Conservation (phyloP, 768 basidiomycete genomes). For the Pisolithus albus region DNA sequence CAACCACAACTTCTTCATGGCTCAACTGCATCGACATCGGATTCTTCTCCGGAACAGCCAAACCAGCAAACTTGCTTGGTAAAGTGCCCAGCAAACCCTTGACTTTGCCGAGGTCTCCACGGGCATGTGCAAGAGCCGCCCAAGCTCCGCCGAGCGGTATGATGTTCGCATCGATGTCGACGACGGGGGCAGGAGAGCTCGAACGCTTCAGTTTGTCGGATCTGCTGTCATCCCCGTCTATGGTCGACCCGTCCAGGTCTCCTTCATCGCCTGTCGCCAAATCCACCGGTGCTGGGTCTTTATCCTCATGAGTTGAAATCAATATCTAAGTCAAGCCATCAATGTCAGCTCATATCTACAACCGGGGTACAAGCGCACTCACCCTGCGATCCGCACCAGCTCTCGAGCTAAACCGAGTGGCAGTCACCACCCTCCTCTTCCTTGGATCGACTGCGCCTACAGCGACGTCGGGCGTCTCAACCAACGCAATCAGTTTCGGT, state of each 20-base stretch:
- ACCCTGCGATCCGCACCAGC: slow-evolving; percentile 79
- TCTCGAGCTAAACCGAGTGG: slow-evolving; percentile 81
- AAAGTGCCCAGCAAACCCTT: slow-evolving; percentile 57
- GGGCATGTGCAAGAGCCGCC: slow-evolving; percentile 52
- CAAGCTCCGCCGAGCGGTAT: slow-evolving; percentile 70
- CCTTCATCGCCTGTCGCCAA: slow-evolving; percentile 19
- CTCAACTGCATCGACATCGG: slow-evolving; percentile 92
- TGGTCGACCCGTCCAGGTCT: slow-evolving; percentile 12
- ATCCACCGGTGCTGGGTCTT: slow-evolving; percentile 23
- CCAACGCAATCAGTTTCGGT: slow-evolving; percentile 75
- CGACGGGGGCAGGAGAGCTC: slow-evolving; percentile 28
- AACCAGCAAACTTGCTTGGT: slow-evolving; percentile 65
- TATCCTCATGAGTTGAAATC: slow-evolving; percentile 75
- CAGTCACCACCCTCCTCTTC: slow-evolving; percentile 80
- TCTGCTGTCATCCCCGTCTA: not conserved
- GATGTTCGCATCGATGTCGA: slow-evolving; percentile 61
- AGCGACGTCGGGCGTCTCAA: slow-evolving; percentile 83
- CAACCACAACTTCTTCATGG: slow-evolving; percentile 86
- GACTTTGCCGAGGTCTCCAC: slow-evolving; percentile 29
- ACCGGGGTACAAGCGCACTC: slow-evolving; percentile 16
- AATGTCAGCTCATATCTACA: not conserved
- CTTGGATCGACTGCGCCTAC: slow-evolving; percentile 81
- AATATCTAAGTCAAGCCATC: slow-evolving; percentile 47
- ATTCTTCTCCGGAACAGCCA: slow-evolving; percentile 87
- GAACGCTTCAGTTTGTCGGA: slow-evolving; percentile 6